A percentile compares a stretch with the other conserved stretches of the same genome.
Evolutionary conservation across 192 early-diverging fungal genomes (phyloP).

Genomic region (Powellomyces hirtus): DNA sequence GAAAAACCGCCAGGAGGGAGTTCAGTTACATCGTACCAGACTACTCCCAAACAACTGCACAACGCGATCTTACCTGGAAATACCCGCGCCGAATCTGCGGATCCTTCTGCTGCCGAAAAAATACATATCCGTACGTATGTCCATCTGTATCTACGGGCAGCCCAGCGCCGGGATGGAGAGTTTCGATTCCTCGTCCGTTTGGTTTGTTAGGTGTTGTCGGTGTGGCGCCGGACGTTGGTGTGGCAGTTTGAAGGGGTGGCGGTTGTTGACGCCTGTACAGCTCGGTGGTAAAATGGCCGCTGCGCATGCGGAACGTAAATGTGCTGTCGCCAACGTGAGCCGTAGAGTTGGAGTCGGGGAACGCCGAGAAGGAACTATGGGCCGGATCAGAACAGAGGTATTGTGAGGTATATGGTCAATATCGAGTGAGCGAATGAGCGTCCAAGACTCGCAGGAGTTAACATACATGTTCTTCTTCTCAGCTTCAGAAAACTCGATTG

Average conservation of each 20-base stretch:
- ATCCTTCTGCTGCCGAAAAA: slow-evolving; percentile 91
- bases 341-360: slow-evolving; percentile 56
- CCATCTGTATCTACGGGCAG: slow-evolving; percentile 50
- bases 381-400: too few relatives aligned
- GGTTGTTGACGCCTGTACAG: slow-evolving; percentile 33
- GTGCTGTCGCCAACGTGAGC: slow-evolving; percentile 47
- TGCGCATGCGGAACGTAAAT: slow-evolving; percentile 53
- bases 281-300: slow-evolving; percentile 31
- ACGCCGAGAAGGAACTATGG: slow-evolving; percentile 57
- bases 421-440: too few relatives aligned
- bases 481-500: slow-evolving; percentile 40
- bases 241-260: not conserved
- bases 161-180: slow-evolving; percentile 17
- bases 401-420: too few relatives aligned
- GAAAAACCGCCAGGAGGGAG: too few relatives aligned
- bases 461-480: slow-evolving; percentile 49
- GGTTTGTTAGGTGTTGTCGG: not conserved
- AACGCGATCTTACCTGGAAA: slow-evolving; percentile 74
- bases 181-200: not conserved
- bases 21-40: too few relatives aligned
- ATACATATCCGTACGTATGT: slow-evolving; percentile 84
- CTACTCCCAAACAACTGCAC: too few relatives aligned
- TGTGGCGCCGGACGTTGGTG: not conserved
- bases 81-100: slow-evolving; percentile 80
- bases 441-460: not conserved